Evolutionary conservation across 2,329 filamentous ascomycete species (phyloP).

Genomic region (Colletotrichum sublineola): DNA sequence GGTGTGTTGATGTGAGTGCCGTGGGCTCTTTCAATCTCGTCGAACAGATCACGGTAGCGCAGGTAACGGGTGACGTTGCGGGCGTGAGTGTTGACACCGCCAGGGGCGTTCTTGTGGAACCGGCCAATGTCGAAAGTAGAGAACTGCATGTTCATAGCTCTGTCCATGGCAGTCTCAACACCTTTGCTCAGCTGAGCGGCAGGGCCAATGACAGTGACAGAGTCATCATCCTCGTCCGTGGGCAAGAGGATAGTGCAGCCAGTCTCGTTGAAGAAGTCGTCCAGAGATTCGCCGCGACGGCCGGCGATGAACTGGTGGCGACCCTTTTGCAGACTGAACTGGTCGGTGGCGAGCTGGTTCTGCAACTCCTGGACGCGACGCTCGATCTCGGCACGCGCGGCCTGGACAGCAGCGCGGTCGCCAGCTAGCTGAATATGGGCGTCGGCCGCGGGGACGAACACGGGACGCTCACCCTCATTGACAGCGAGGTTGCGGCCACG

Average conservation of each 20-base stretch:
- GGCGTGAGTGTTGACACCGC: slow-evolving; percentile 82
- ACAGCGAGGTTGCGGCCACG: slow-evolving; percentile 34
- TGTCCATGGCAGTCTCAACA: slow-evolving; percentile 86
- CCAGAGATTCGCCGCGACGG: slow-evolving; percentile 80
- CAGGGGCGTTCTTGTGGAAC: slow-evolving; percentile 80
- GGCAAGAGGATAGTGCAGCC: slow-evolving; percentile 91
- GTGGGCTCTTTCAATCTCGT: slow-evolving; percentile 83
- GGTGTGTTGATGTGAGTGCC: slow-evolving; percentile 90
- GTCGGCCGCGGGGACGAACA: slow-evolving; percentile 80
- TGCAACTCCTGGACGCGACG: slow-evolving; percentile 81
- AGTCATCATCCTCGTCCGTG: slow-evolving; percentile 81
- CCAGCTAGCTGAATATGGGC: slow-evolving; percentile 88
- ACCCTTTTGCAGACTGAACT: slow-evolving; percentile 85
- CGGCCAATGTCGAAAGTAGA: slow-evolving; percentile 85
- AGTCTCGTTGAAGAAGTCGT: slow-evolving; percentile 91
- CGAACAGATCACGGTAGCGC: slow-evolving; percentile 83
- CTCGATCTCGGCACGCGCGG: slow-evolving; percentile 85
- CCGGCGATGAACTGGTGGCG: slow-evolving; percentile 97
- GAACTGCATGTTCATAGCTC: slow-evolving; percentile 89
- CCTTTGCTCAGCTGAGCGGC: slow-evolving; percentile 79
- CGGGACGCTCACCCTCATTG: slow-evolving; percentile 70
- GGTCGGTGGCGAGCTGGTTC: slow-evolving; percentile 80
- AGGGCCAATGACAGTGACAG: slow-evolving; percentile 87
- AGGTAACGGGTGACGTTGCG: slow-evolving; percentile 90
- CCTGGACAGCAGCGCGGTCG: slow-evolving; percentile 85